A percentile compares a stretch with the other conserved stretches of the same genome.
Conservation (phyloP, 2,329 filamentous ascomycete genomes). For the Lasiodiplodia sp. region DNA sequence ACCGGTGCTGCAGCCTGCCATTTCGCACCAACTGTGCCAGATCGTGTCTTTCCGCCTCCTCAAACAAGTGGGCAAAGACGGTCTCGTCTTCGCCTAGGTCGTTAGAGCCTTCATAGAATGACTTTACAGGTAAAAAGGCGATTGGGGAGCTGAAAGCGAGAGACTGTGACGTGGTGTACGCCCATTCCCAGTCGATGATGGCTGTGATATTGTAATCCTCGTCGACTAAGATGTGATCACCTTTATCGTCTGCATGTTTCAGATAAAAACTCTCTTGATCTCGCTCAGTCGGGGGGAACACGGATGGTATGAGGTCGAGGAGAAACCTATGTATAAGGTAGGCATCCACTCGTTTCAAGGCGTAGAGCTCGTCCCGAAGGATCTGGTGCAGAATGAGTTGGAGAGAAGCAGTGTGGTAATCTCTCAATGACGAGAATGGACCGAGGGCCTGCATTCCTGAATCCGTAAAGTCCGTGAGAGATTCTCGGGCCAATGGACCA, state of each 20-base stretch:
- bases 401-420: slow-evolving; percentile 43
- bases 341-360: slow-evolving; percentile 41
- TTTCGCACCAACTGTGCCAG: neutral
- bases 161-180: slow-evolving; percentile 43
- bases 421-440: slow-evolving; percentile 41
- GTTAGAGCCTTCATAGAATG: slow-evolving; percentile 51
- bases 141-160: slow-evolving; percentile 55
- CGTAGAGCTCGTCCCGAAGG: slow-evolving; percentile 47
- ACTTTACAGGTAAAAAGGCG: slow-evolving; percentile 49
- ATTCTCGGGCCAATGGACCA: slow-evolving; percentile 50
- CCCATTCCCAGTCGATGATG: slow-evolving; percentile 57
- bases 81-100: slow-evolving; percentile 45
- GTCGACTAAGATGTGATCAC: slow-evolving; percentile 58
- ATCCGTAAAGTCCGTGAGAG: slow-evolving; percentile 45
- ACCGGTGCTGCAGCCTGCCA: neutral
- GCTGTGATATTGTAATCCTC: slow-evolving; percentile 56
- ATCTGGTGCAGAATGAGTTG: slow-evolving; percentile 39
- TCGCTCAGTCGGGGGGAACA: slow-evolving; percentile 31
- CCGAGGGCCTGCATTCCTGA: slow-evolving; percentile 42
- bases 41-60: slow-evolving; percentile 3
- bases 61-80: neutral
- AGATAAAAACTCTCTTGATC: slow-evolving; percentile 48
- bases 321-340: slow-evolving; percentile 55
- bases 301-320: slow-evolving; percentile 42
- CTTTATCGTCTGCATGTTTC: slow-evolving; percentile 59